Evolutionary conservation across 805 yeast genomes (phyloP), one percentile per base, ranked within the genome.

Genomic region (Torulaspora gathmanii): DNA sequence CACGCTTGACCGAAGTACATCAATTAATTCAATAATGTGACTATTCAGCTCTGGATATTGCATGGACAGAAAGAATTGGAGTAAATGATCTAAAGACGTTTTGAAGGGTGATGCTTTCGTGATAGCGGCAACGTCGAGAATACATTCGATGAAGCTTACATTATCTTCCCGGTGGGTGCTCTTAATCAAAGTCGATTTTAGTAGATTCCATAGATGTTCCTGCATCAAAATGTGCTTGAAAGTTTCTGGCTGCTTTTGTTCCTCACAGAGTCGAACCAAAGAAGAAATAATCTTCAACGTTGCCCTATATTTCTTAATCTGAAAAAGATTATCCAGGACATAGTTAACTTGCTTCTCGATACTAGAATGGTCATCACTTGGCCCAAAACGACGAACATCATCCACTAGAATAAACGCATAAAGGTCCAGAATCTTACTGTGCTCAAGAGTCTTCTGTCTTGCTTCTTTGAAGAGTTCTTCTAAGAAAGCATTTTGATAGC

Each of bases 141-240:
- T 9, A 20, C 15, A 19, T 41, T 34, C 29, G 23, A 28, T 28
- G 31, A 34, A 34, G 7, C 11, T 11, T 15, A 16, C 17, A 15
- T 20, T 33, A 20, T 7, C 13, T 5, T 13, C 26, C 5, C n/a
- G 12, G 7, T 30, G 33, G 3, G 4, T 20, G 30, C 25, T 16
- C 15, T 42, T 37, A n/a, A 16, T 16, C 16, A 44, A 33, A 7
- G 29, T 33, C 16, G 30, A 23, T 15, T 36, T 33, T 7, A 35
- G 19, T 20, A 48, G 22, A 7, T 44, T 12, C 51, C 51, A 48
- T 12, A 39, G 33, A 11, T 19, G 19, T 7, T 29, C 20, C n/a
- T 41, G 33, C 23, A 40, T 19, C 16, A 33, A 28, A 20, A 39
- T 28, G 22, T 16, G n/a, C 9, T n/a, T 20, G 10, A 26, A 34